phyloP scores from a whole-genome alignment of 371 early-diverging fungal species.

The Apophysomyces sp. region DNA sequence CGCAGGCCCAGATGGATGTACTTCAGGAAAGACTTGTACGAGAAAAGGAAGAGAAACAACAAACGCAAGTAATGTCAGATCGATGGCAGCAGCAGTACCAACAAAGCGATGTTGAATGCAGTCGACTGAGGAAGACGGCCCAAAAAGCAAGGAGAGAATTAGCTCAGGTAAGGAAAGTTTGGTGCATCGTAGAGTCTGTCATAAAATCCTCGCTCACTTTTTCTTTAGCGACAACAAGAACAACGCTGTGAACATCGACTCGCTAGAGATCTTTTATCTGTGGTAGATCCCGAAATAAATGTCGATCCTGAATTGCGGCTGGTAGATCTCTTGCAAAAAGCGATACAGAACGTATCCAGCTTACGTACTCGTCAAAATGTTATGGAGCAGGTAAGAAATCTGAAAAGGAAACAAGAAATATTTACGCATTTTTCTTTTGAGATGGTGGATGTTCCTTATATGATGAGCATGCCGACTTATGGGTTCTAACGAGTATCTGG shows the following conservation, averaged over 20 bases:
- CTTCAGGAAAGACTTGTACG: constrained; percentile 35
- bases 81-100: not conserved
- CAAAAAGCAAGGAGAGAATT: not conserved
- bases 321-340: constrained; percentile 7
- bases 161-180: not conserved
- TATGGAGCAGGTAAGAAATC: not conserved
- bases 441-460: not conserved
- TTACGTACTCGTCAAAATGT: not conserved
- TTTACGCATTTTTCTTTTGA: not conserved
- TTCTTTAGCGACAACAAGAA: constrained; percentile 5
- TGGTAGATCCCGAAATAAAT: not conserved
- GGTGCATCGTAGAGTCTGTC: not conserved
- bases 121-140: not conserved
- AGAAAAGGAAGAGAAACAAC: constrained; percentile 32
- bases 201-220: not conserved
- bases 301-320: not conserved
- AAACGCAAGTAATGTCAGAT: constrained; percentile 4
- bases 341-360: constrained; percentile 1
- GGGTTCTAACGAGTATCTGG: too few species aligned
- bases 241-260: constrained; percentile 7
- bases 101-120: not conserved
- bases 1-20: constrained; percentile 35
- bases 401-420: not conserved
- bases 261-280: constrained; percentile 3
- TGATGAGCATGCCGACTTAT: too few species aligned